Percentiles rank a stretch among this genome's conserved stretches.
These are phyloP conservation scores for Clavispora vitiphila DNA, from an alignment of 805 yeast genomes.

Conservation along the genomic window DNA sequence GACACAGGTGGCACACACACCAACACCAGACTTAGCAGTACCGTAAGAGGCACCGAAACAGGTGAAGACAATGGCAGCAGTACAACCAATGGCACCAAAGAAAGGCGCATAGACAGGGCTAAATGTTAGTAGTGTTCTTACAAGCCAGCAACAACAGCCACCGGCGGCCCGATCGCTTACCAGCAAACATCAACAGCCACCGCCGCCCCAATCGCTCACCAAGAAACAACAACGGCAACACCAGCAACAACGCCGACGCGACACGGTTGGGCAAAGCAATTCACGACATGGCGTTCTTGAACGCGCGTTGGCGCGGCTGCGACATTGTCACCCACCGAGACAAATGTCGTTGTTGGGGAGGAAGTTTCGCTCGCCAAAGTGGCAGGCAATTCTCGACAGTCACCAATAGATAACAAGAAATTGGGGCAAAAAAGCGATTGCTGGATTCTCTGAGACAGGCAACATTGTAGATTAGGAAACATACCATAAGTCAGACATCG, in stretches of 20 bases:
- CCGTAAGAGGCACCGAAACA: conserved; percentile 99
- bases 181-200: not conserved
- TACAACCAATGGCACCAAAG: conserved; percentile 99
- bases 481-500: conserved; percentile 75
- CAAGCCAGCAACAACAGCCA: not conserved
- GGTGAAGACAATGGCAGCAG: conserved; percentile 97
- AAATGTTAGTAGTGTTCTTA: conserved; percentile 9
- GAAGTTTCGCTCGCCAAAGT: not conserved
- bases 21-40: conserved; percentile 98
- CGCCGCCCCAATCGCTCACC: too few relatives aligned
- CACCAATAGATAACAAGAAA: not conserved
- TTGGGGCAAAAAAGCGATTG: not conserved
- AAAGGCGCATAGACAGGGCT: conserved; percentile 57
- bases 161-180: too few relatives aligned
- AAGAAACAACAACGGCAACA: too few relatives aligned
- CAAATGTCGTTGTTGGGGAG: not conserved
- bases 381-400: not conserved
- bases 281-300: not conserved
- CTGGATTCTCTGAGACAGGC: not conserved
- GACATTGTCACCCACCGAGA: too few relatives aligned
- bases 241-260: too few relatives aligned
- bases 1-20: conserved; percentile 97
- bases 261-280: too few relatives aligned
- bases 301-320: too few relatives aligned
- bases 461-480: conserved; percentile 21